Evolutionary conservation across 2,329 filamentous ascomycete genomes (phyloP).

Genomic region (Setomelanomma holmii): DNA sequence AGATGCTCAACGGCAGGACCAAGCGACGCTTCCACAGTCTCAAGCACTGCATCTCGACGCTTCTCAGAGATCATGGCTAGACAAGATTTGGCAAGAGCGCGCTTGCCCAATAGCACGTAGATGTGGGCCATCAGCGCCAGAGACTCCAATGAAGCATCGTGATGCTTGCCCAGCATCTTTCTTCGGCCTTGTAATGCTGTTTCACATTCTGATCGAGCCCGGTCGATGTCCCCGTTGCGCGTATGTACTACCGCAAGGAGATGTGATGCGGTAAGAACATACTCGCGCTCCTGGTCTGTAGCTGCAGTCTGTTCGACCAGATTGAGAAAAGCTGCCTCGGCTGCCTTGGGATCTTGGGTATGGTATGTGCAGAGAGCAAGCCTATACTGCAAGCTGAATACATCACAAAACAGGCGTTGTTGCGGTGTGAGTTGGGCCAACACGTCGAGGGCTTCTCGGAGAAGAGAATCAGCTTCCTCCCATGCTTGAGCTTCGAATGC

Average conservation of each 20-base stretch:
- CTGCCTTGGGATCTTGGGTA: constrained; percentile 21
- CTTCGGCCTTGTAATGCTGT: constrained; percentile 33
- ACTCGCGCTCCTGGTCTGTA: constrained; percentile 20
- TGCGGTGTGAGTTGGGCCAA: constrained; percentile 25
- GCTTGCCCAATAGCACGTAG: constrained; percentile 26
- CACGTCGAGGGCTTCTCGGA: constrained; percentile 34
- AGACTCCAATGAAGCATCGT: constrained; percentile 31
- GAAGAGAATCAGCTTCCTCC: constrained; percentile 31
- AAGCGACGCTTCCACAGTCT: constrained; percentile 23
- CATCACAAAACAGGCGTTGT: constrained; percentile 28
- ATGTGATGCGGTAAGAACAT: constrained; percentile 28
- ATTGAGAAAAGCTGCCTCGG: constrained; percentile 28
- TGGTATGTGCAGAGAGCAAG: constrained; percentile 37
- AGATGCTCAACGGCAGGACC: constrained; percentile 23
- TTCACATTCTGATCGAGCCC: constrained; percentile 32
- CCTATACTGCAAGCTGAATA: constrained; percentile 34
- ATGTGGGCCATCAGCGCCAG: constrained; percentile 39
- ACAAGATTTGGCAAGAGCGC: constrained; percentile 28
- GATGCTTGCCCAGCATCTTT: constrained; percentile 33
- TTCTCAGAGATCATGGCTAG: constrained; percentile 29
- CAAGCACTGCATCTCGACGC: constrained; percentile 16
- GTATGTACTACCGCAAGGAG: constrained; percentile 35
- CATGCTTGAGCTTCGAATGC: constrained; percentile 32
- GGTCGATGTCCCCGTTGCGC: constrained; percentile 25
- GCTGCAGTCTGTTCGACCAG: constrained; percentile 19